Base-by-base conservation (phyloP, 2,329 filamentous ascomycete species). In the Byssoonygena ceratinophila region DNA sequence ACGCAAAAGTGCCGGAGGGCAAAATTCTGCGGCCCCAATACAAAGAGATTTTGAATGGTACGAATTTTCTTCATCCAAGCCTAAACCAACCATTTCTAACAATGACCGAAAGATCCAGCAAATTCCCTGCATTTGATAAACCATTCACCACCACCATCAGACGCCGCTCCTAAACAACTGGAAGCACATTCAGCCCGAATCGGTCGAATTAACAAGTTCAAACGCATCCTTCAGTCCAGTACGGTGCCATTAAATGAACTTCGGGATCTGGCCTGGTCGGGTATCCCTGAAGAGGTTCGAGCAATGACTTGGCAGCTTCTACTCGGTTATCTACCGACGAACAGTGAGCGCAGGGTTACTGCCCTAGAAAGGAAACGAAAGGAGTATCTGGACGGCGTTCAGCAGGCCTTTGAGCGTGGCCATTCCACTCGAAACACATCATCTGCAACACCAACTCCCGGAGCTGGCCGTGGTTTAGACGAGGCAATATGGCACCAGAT, bases 401-500 rank as follows among this genome's bases (percentile, higher is more conserved):
- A 76, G 36, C 80, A 83, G 64, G 79, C 80, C 1, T 83, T 84
- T 62, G 79, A 81, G 53, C 72, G 76, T 37, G 74, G 75, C 5
- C 75, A 68, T 18, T 68, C 70, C 25, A 66, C 66, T 29, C 68
- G 65, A 57, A 44, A 62, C 61, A 47, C 64, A 61, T 46, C 65
- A 34, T 63, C 69, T 14, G 66, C 70, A n/a, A 66, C 69, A 11
- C 49, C 58, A 14, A 52, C 54, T 14, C 61, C 66, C 27, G 77
- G 81, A 40, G 75, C 77, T 57, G 81, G 82, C 1, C 80, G 87
- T 51, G 91, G 90, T 1, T 72, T 98, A 16, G 94, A 98, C 61
- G 92, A 98, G 72, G 85, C 88, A n/a, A 83, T 98, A 54, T 98
- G 92, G 92, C 92, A 98, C 72, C 92, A 98, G 66, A 97, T 98